A percentile compares a stretch with the other conserved stretches of the same genome.
These are phyloP conservation scores for Pseudisothecium myosuroides DNA, from an alignment of 225 moss, liverwort and hornwort genomes.

Conservation along the genomic window DNA sequence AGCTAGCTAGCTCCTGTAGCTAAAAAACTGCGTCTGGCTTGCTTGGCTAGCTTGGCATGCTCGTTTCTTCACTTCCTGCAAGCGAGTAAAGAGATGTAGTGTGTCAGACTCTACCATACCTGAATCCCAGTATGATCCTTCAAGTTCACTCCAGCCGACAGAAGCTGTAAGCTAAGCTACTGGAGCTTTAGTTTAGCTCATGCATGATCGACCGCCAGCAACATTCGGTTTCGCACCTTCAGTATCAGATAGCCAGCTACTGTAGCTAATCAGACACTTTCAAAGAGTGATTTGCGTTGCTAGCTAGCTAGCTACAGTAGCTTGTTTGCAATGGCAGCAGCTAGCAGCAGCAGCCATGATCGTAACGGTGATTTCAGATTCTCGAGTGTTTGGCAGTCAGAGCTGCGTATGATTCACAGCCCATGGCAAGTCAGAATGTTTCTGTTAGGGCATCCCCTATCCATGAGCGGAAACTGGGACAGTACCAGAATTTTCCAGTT, in stretches of 20 bases:
- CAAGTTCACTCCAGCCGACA: constrained; percentile 12
- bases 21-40: not conserved
- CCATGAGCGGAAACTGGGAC: not conserved
- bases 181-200: not conserved
- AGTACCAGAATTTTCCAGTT: not conserved
- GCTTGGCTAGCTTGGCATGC: not conserved
- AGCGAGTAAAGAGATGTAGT: constrained; percentile 5
- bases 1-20: not conserved
- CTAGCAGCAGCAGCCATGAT: not conserved
- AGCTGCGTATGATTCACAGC: not conserved
- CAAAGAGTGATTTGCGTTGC: not conserved
- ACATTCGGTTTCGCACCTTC: not conserved
- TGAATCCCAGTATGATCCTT: constrained; percentile 14
- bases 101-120: constrained; percentile 25
- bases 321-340: not conserved
- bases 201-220: not conserved
- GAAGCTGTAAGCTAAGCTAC: not conserved
- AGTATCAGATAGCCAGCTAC: not conserved
- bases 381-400: not conserved
- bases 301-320: not conserved
- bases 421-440: not conserved
- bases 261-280: not conserved
- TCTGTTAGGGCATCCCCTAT: not conserved
- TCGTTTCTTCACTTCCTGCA: not conserved
- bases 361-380: not conserved